phyloP scores from a whole-genome alignment of 2,329 filamentous ascomycete genomes.

The Cercospora sp. region DNA sequence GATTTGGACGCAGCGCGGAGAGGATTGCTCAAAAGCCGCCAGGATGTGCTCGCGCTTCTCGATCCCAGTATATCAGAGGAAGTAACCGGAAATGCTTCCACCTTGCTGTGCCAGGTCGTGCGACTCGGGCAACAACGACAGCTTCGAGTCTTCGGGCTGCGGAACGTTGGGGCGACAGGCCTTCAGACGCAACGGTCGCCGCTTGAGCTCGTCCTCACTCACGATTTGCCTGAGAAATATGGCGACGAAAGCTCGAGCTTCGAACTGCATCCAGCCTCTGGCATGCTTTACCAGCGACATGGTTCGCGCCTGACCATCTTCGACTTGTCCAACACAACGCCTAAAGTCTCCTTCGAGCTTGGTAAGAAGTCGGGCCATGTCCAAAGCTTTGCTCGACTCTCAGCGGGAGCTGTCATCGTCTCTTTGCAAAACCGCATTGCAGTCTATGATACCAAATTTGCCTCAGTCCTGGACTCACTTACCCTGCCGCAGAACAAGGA shows the following conservation, averaged over 20 bases:
- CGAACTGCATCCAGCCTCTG: conserved; percentile 57
- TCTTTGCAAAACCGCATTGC: conserved; percentile 58
- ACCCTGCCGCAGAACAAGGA: conserved; percentile 30
- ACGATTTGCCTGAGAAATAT: conserved; percentile 27
- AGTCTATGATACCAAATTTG: conserved; percentile 70
- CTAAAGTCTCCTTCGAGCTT: conserved; percentile 57
- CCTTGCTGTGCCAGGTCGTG: conserved; percentile 28
- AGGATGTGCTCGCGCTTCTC: conserved; percentile 46
- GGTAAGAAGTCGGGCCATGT: conserved; percentile 50
- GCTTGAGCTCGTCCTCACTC: conserved; percentile 26
- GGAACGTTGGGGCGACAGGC: conserved; percentile 17
- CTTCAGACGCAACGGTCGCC: conserved; percentile 20
- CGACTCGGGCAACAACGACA: conserved; percentile 16
- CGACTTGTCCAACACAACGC: conserved; percentile 63
- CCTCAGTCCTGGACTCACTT: conserved; percentile 49
- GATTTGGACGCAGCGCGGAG: conserved; percentile 43
- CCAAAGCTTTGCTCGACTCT: conserved; percentile 65
- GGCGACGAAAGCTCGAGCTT: conserved; percentile 21
- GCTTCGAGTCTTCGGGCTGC: conserved; percentile 23
- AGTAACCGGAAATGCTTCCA: neutral
- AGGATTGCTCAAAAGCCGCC: conserved; percentile 48
- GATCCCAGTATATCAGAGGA: conserved; percentile 25
- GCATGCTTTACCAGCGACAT: conserved; percentile 62
- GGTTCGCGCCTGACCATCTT: conserved; percentile 60
- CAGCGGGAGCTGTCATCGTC: conserved; percentile 64